Conservation (phyloP, 768 basidiomycete genomes). For the Pisolithus microcarpus region DNA sequence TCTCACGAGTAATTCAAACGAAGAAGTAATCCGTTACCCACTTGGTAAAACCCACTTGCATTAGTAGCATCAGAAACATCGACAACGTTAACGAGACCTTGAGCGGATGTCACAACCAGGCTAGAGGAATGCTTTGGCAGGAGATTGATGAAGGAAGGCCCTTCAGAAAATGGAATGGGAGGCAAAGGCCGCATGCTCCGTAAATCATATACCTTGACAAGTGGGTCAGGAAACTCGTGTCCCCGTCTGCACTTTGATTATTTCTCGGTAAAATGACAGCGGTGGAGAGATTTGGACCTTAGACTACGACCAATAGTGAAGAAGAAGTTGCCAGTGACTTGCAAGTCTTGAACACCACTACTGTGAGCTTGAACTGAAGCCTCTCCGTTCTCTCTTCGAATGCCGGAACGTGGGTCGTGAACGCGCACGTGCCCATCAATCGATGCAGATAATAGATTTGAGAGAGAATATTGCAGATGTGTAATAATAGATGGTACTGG, state of each 20-base stretch:
- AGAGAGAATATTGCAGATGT: constrained; percentile 60
- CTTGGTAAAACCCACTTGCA: constrained; percentile 75
- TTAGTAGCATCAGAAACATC: constrained; percentile 69
- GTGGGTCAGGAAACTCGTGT: constrained; percentile 80
- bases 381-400: constrained; percentile 43
- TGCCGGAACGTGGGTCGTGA: constrained; percentile 60
- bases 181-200: constrained; percentile 77
- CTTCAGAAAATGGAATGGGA: constrained; percentile 80
- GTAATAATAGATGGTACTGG: constrained; percentile 51
- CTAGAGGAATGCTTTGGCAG: constrained; percentile 71
- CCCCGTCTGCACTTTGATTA: constrained; percentile 54
- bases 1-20: neutral
- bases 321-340: constrained; percentile 69
- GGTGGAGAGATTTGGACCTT: constrained; percentile 41
- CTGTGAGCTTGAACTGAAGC: constrained; percentile 69
- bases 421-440: constrained; percentile 68
- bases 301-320: constrained; percentile 85
- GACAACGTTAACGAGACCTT: constrained; percentile 80
- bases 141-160: constrained; percentile 78
- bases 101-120: constrained; percentile 67
- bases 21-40: constrained; percentile 19
- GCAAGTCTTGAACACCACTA: constrained; percentile 76
- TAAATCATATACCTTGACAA: constrained; percentile 89
- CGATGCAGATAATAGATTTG: constrained; percentile 59
- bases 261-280: neutral